phyloP scores from a whole-genome alignment of 495 filamentous ascomycete genomes.

The Neurospora sp. region DNA sequence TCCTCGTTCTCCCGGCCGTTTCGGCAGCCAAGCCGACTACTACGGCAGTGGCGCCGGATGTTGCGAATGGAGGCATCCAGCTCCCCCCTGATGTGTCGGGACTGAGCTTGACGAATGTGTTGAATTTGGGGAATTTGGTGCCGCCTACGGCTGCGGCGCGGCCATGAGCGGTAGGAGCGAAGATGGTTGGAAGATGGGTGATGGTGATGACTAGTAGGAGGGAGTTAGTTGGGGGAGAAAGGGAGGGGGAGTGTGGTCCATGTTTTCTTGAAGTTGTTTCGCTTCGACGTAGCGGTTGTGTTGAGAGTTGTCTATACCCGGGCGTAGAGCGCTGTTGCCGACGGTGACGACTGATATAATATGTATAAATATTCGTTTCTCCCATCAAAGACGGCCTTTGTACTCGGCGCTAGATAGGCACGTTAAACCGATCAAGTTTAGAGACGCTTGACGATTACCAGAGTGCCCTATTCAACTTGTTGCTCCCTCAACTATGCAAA shows the following conservation, averaged over 20 bases:
- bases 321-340: background rate
- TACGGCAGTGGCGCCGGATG: background rate
- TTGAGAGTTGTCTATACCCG: background rate
- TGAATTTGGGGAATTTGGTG: constrained; percentile 25
- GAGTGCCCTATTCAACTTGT: background rate
- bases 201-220: background rate
- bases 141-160: constrained; percentile 10
- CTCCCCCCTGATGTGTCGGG: constrained; percentile 21
- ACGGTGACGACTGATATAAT: background rate
- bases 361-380: background rate
- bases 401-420: background rate
- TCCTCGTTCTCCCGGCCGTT: constrained; percentile 9
- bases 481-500: background rate
- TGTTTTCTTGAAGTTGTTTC: background rate
- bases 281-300: background rate
- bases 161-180: background rate
- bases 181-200: background rate
- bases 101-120: constrained; percentile 22
- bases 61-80: constrained; percentile 5
- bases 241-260: background rate
- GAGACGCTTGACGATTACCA: background rate
- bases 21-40: background rate
- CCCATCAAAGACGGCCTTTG: background rate
- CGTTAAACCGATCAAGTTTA: background rate
- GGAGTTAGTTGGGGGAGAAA: background rate